Percentiles rank a stretch among this genome's conserved stretches.
Evolutionary conservation across 2,329 filamentous ascomycete species (phyloP).

Genomic region (Cercospora citrullina): DNA sequence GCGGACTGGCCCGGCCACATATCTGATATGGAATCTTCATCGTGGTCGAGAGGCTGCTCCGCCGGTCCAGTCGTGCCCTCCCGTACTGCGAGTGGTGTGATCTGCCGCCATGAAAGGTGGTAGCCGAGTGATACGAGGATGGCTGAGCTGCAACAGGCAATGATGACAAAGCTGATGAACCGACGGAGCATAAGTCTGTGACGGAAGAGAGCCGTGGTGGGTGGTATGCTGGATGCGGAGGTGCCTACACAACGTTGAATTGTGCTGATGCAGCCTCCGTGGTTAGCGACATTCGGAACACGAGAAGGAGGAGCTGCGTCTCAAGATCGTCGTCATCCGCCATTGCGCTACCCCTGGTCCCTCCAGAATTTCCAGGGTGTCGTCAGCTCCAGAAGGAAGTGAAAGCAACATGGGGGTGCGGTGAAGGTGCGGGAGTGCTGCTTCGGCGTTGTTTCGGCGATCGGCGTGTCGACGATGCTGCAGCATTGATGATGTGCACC

Average conservation of each 20-base stretch:
- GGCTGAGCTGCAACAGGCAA: conserved; percentile 31
- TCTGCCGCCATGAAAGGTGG: conserved; percentile 40
- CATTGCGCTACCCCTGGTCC: neutral
- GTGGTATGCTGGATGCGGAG: neutral
- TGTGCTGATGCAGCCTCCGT: neutral
- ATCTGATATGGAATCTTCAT: conserved; percentile 11
- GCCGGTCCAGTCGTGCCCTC: conserved; percentile 40
- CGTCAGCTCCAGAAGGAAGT: neutral
- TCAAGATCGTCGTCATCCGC: neutral
- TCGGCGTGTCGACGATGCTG: neutral
- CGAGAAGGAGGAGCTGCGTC: neutral
- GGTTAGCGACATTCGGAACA: neutral
- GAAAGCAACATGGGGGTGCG: neutral
- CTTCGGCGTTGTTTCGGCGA: neutral
- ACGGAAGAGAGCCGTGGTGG: conserved; percentile 29
- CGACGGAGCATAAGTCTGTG: conserved; percentile 34
- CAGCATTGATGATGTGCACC: conserved; percentile 9
- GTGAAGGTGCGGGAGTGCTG: neutral
- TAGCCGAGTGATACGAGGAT: conserved; percentile 42
- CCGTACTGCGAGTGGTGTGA: conserved; percentile 45
- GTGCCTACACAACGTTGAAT: neutral
- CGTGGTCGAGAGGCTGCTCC: conserved; percentile 22
- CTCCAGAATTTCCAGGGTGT: neutral
- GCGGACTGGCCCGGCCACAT: neutral
- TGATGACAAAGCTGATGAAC: conserved; percentile 29